Base-by-base conservation (phyloP, 2,329 filamentous ascomycete genomes). In the Aspergillus sclerotialis region DNA sequence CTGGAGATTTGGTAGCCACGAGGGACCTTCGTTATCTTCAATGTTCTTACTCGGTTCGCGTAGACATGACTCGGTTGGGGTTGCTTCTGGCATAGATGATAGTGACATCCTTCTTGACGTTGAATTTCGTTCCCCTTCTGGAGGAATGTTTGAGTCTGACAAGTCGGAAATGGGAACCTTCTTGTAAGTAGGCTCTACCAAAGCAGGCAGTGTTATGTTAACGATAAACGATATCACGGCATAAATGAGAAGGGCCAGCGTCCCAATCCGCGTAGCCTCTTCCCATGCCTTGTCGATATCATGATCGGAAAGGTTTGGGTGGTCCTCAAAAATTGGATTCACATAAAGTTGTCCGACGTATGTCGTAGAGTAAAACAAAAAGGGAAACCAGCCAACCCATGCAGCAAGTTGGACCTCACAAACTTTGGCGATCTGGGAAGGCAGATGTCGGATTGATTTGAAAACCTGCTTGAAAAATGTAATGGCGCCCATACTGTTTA, bases 301-400 rank as follows among this genome's bases (percentile, higher is more conserved):
- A 11, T 75, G 71, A 0, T 81, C 74, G 1, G 80, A 75, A 70
- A 94, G 82, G 56, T 90, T 65, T 0, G 87, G 88, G 46, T 94
- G 84, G 33, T 75, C 68, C 45, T 79, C 72, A 33, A 95, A 80
- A 47, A 75, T 84, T 0, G 87, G 87, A 54, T 94, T 82, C 12
- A 87, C 84, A 50, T 94, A 94, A 37, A 96, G 84, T 55, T 94
- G 87, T 42, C 85, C 89, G 47, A 95, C 83, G 59, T 92, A 96
- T 12, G 87, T 93, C 1, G 88, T 94, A 4, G 87, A 87, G 67
- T 96, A 96, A 65, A 94, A 95, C 3, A 96, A 72, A 59, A 94
- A 88, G 1, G 89, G 89, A 52, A 95, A 96, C 78, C 90, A 95
- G 33, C 87, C 90, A 37, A 95, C 80, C 89, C 89, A 96, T 4